phyloP scores from a whole-genome alignment of 2,329 filamentous ascomycete genomes.

The Sclerotiophoma versabilis region DNA sequence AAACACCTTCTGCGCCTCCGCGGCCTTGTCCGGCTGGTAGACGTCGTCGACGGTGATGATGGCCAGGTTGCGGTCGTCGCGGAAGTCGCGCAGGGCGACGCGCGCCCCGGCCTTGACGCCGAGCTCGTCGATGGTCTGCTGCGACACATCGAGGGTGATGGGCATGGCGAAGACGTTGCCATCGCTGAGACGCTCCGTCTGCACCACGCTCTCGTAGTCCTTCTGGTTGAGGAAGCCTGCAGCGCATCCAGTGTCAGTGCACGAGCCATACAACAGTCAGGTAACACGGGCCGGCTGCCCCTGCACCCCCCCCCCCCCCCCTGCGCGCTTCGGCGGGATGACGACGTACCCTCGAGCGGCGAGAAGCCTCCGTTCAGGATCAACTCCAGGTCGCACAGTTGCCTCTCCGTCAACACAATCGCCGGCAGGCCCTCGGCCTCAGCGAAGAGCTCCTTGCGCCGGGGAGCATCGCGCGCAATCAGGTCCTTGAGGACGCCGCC shows the following conservation, averaged over 20 bases:
- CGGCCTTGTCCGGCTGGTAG: constrained; percentile 94
- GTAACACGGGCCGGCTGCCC: constrained; percentile 6
- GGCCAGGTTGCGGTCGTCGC: constrained; percentile 93
- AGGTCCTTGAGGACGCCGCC: constrained; percentile 95
- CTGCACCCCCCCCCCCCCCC: constrained; percentile 3
- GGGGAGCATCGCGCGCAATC: constrained; percentile 87
- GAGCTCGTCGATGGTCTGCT: constrained; percentile 75
- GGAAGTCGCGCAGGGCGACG: constrained; percentile 90
- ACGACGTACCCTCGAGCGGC: constrained; percentile 83
- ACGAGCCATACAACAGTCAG: neutral
- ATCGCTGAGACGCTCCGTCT: constrained; percentile 83
- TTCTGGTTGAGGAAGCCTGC: constrained; percentile 97
- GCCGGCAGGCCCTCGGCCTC: constrained; percentile 90
- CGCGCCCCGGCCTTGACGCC: constrained; percentile 81
- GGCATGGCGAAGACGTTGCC: constrained; percentile 96
- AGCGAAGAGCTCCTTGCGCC: constrained; percentile 76
- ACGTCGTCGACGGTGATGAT: constrained; percentile 96
- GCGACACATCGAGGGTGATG: constrained; percentile 87
- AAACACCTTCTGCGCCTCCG: constrained; percentile 94
- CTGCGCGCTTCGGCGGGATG: constrained; percentile 9
- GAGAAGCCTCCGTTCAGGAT: constrained; percentile 98
- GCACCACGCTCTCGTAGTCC: constrained; percentile 95
- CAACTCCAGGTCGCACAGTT: constrained; percentile 96
- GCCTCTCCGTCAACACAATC: constrained; percentile 85
- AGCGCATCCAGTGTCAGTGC: neutral